These are phyloP conservation scores for Ogataea methylovora DNA, from an alignment of 805 yeast genomes.

Conservation along the genomic window DNA sequence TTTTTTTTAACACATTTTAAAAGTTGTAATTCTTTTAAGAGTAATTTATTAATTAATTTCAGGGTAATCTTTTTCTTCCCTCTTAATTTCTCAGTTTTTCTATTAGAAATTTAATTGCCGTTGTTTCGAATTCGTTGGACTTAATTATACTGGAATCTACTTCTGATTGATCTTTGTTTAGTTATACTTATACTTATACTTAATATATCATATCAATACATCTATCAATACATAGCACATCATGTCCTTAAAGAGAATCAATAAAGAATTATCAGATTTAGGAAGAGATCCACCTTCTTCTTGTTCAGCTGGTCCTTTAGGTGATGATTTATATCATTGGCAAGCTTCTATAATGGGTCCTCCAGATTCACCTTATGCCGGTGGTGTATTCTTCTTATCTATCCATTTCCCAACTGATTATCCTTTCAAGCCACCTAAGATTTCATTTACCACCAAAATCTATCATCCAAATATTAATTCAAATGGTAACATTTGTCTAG, in stretches of 20 bases:
- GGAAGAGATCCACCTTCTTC: conserved; percentile 99
- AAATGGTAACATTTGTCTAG: conserved; percentile 93
- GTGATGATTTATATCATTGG: conserved; percentile 98
- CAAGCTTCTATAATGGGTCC: conserved; percentile 99
- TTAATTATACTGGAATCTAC: no score
- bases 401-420: conserved; percentile 99
- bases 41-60: no score
- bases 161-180: no score
- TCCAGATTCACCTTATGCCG: conserved; percentile 76
- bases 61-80: no score
- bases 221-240: conserved; percentile 2
- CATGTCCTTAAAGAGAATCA: conserved; percentile 93
- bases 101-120: no score
- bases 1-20: no score
- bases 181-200: not conserved
- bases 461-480: conserved; percentile 97
- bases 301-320: conserved; percentile 98
- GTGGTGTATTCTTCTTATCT: conserved; percentile 90
- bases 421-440: conserved; percentile 98
- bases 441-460: conserved; percentile 86
- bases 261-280: conserved; percentile 90
- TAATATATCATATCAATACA: not conserved
- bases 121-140: no score
- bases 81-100: no score
- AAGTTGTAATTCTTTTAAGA: no score